These are phyloP conservation scores for Aspergillus niger DNA, from an alignment of 2,329 filamentous ascomycete genomes.

Conservation along the genomic window DNA sequence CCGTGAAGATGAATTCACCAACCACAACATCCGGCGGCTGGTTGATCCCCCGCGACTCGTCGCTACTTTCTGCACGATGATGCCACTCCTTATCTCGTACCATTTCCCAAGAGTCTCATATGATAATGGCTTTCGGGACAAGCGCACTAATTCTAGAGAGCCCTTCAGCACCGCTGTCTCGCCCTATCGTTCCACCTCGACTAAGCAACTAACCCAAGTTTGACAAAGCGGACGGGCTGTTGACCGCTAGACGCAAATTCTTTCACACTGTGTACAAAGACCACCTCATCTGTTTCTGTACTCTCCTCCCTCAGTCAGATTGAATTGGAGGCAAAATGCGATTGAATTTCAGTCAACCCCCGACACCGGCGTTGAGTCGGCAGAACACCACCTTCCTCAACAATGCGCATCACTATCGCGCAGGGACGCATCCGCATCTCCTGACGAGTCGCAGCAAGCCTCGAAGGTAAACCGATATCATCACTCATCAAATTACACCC, in stretches of 20 bases:
- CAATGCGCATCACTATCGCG: constrained; percentile 22
- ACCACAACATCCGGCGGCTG: not conserved
- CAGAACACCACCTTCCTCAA: constrained; percentile 30
- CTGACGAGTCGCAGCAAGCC: constrained; percentile 36
- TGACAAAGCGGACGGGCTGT: not conserved
- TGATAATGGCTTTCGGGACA: not conserved
- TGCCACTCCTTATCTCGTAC: not conserved
- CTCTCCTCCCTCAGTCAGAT: not conserved
- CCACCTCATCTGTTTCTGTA: not conserved
- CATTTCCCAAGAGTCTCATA: not conserved
- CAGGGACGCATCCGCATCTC: constrained; percentile 35
- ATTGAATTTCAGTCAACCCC: constrained; percentile 33
- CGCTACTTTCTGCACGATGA: not conserved
- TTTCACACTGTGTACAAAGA: not conserved
- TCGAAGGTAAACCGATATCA: constrained; percentile 24
- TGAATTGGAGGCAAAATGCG: constrained; percentile 22
- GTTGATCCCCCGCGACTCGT: not conserved
- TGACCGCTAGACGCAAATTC: constrained; percentile 11
- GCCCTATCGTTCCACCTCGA: not conserved
- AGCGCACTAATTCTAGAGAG: not conserved
- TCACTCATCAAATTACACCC: not conserved
- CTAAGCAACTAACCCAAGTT: constrained; percentile 4
- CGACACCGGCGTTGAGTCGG: constrained; percentile 34
- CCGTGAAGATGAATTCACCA: not conserved
- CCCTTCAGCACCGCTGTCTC: not conserved